phyloP scores from a whole-genome alignment of 495 filamentous ascomycete species.

The Penicillium simplicissimum region DNA sequence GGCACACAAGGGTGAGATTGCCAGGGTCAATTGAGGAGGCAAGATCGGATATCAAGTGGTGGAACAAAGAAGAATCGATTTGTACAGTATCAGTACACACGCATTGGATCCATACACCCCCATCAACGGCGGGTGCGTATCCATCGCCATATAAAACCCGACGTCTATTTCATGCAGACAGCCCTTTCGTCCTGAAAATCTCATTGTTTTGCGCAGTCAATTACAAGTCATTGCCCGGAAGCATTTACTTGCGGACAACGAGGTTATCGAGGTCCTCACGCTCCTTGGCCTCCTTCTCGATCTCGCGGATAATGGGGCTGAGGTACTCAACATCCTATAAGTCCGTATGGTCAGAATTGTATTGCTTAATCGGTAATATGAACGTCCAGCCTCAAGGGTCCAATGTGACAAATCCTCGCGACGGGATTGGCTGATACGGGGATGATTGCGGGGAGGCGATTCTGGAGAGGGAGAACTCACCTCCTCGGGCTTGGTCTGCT shows the following conservation, averaged over 20 bases:
- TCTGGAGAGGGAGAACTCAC: constrained; percentile 46
- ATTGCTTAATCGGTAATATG: constrained; percentile 3
- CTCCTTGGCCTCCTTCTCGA: constrained; percentile 81
- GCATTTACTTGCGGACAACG: constrained; percentile 57
- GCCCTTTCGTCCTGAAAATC: constrained; percentile 24
- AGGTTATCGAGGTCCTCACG: constrained; percentile 80
- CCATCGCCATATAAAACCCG: constrained; percentile 28
- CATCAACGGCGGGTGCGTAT: constrained; percentile 20
- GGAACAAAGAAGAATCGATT: constrained; percentile 44
- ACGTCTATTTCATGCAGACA: constrained; percentile 34
- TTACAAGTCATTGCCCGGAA: constrained; percentile 11
- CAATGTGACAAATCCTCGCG: constrained; percentile 45
- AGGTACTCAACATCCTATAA: constrained; percentile 76
- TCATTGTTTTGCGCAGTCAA: constrained; percentile 25
- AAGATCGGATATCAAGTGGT: constrained; percentile 16
- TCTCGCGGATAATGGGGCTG: constrained; percentile 75
- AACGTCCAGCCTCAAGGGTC: constrained; percentile 13
- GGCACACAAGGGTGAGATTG: neutral
- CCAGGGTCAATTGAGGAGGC: neutral
- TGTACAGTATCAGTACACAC: constrained; percentile 55
- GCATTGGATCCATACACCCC: constrained; percentile 24
- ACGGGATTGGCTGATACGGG: constrained; percentile 44
- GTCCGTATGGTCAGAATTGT: constrained; percentile 22
- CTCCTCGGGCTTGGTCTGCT: constrained; percentile 77
- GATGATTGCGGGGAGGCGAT: constrained; percentile 30